These are phyloP conservation scores for Crithidia acanthocephali DNA, from an alignment of 208 protist genomes.

Conservation along the genomic window DNA sequence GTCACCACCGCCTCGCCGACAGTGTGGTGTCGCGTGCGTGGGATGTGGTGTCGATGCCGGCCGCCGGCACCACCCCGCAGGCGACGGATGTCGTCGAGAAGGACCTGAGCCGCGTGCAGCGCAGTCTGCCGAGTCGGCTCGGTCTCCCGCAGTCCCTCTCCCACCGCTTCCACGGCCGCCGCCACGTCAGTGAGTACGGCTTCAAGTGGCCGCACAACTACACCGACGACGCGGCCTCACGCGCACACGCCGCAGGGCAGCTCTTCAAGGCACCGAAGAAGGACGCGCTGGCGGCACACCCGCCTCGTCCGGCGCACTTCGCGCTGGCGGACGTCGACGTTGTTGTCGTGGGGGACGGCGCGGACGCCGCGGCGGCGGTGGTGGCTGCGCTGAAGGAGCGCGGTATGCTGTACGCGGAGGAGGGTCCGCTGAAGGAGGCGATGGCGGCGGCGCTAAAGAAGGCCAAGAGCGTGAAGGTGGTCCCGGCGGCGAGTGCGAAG, in stretches of 20 bases:
- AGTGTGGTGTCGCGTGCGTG: conserved; percentile 73
- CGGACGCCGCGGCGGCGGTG: conserved; percentile 51
- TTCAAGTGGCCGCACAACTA: conserved; percentile 81
- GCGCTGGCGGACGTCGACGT: conserved; percentile 55
- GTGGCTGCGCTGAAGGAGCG: conserved; percentile 46
- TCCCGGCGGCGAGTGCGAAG: conserved; percentile 39
- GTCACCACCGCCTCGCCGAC: conserved; percentile 82
- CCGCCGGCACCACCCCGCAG: conserved; percentile 7
- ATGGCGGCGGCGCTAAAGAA: conserved; percentile 41
- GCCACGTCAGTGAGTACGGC: conserved; percentile 78
- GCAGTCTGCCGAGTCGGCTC: conserved; percentile 67
- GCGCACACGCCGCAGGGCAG: conserved; percentile 72
- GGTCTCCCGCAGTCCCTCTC: conserved; percentile 66
- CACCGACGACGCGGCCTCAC: conserved; percentile 62
- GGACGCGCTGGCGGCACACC: conserved; percentile 48
- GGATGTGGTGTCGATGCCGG: conserved; percentile 72
- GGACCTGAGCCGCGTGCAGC: conserved; percentile 66
- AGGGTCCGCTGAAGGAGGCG: conserved; percentile 47
- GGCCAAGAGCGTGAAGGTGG: conserved; percentile 62
- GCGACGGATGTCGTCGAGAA: conserved; percentile 68
- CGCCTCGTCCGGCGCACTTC: conserved; percentile 59
- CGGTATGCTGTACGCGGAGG: conserved; percentile 81
- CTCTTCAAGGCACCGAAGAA: conserved; percentile 69
- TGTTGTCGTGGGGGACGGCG: conserved; percentile 62
- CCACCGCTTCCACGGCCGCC: conserved; percentile 76